Evolutionary conservation across 2,329 filamentous ascomycete species (phyloP).

Genomic region (Arthrobotrys sphaeroides): DNA sequence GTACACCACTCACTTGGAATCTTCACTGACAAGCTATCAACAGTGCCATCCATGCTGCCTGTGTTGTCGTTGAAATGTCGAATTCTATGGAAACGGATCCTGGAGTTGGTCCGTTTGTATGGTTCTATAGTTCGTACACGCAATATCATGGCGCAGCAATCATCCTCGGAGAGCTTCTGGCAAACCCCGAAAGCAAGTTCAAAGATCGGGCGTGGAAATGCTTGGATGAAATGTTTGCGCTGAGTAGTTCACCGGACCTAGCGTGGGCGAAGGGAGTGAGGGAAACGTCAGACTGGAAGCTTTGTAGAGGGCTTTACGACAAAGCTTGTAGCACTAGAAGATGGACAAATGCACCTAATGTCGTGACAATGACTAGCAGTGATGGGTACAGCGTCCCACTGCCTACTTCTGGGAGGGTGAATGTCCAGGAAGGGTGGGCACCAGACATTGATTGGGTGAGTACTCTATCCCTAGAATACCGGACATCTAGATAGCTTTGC

Average conservation of each 20-base stretch:
- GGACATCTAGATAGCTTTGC: neutral
- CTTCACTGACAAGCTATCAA: conserved; percentile 3
- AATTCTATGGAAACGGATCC: conserved; percentile 54
- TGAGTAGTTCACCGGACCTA: conserved; percentile 37
- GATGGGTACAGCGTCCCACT: conserved; percentile 43
- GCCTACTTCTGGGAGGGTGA: conserved; percentile 33
- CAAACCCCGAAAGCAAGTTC: conserved; percentile 45
- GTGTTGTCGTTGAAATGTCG: conserved; percentile 50
- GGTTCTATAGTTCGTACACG: conserved; percentile 49
- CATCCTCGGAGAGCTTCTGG: conserved; percentile 38
- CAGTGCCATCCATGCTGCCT: conserved; percentile 47
- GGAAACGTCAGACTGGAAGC: conserved; percentile 36
- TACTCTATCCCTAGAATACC: neutral
- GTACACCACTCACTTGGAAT: neutral
- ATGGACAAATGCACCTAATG: conserved; percentile 12
- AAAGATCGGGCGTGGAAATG: conserved; percentile 39
- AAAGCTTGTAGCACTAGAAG: conserved; percentile 44
- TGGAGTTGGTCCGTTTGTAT: conserved; percentile 49
- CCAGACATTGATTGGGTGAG: conserved; percentile 50
- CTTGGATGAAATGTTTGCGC: conserved; percentile 47
- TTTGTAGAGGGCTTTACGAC: conserved; percentile 45
- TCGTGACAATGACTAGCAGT: conserved; percentile 50
- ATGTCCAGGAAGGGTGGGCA: conserved; percentile 20
- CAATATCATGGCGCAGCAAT: conserved; percentile 51
- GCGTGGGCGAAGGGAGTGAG: conserved; percentile 41